Percentiles rank a stretch among this genome's conserved stretches.
Evolutionary conservation across 805 yeast genomes (phyloP).

Genomic region (Candida saitoana): DNA sequence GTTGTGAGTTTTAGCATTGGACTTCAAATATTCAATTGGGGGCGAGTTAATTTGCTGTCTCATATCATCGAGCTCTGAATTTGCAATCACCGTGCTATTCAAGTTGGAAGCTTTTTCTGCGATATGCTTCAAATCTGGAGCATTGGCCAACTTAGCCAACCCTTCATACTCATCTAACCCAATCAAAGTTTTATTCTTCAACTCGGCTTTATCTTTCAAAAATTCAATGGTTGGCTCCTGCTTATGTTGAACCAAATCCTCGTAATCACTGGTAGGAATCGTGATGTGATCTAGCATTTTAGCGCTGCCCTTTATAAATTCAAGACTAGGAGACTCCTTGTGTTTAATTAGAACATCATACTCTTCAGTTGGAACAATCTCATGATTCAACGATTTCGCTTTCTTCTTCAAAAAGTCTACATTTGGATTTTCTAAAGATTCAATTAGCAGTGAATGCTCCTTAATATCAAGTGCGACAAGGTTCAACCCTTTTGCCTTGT

Average conservation of each 20-base stretch:
- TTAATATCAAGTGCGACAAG: background rate
- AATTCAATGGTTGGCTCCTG: background rate
- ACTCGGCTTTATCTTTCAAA: conserved; percentile 25
- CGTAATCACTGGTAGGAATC: conserved; percentile 8
- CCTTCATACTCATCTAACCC: conserved; percentile 19
- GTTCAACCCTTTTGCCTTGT: conserved; percentile 7
- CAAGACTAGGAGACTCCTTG: conserved; percentile 6
- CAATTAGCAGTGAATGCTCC: conserved; percentile 16
- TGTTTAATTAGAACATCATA: conserved; percentile 5
- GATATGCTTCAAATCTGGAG: conserved; percentile 28
- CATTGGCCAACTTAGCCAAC: conserved; percentile 9
- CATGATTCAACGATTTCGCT: conserved; percentile 10
- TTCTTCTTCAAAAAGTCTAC: conserved; percentile 9
- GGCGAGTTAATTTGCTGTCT: conserved; percentile 12
- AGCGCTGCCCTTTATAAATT: conserved; percentile 9
- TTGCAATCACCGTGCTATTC: conserved; percentile 6
- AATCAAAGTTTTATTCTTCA: conserved; percentile 28
- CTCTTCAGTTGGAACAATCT: conserved; percentile 8
- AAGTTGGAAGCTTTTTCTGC: conserved; percentile 17
- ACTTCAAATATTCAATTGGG: conserved; percentile 15
- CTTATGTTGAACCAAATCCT: background rate
- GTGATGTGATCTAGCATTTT: conserved; percentile 8
- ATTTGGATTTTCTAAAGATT: conserved; percentile 9
- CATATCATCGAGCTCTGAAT: conserved; percentile 8
- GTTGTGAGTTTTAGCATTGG: conserved; percentile 10